Evolutionary conservation across 148 eudicot species (phyloP), one percentile per base, ranked within the genome.

Genomic region (Polygonum maritimum): DNA sequence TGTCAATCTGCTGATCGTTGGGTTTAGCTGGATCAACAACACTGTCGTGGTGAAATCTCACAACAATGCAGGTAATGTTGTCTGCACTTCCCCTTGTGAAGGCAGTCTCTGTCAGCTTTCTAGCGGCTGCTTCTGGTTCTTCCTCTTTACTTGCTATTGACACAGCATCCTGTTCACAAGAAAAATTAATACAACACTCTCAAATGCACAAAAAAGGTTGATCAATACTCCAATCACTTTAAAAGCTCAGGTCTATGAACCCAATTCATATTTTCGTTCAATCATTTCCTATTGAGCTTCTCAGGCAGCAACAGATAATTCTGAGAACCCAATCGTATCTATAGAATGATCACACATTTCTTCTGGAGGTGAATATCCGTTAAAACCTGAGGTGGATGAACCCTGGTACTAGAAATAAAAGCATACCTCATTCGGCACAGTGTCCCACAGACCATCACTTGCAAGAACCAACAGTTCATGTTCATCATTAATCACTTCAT

Each of bases 371-470:
- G 58, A 19, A 54, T 4, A 54, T 54, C 58, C 8, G 5, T 54
- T 54, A 8, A 18, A 54, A n/a, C 22, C 60, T 0, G 2, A 54
- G 7, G 7, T 6, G 4, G 2, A 54, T 19, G 22, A 18, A 33
- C 8, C n/a, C 58, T 54, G 19, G 5, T 16, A 15, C 21, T 51
- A 15, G 77, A 19, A 26, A 6, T 5, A 78, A 44, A 35, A 71
- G n/a, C 78, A 78, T 81, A 92, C 97, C 96, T 92, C 97, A 77
- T 94, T 94, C 5, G 91, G 84, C 36, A 94, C 89, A 57, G 90
- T 97, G 77, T 94, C 98, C 98, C 98, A 94, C 9, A 94, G 91
- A 21, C 98, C 98, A 79, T 94, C 98, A 76, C 97, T 91, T 7
- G 98, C 98, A 84, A 94, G 93, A 84, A 94, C 98, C 65, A 94